These are phyloP conservation scores for Cucumis cinereus DNA, from an alignment of 306 rosid species.

Conservation along the genomic window DNA sequence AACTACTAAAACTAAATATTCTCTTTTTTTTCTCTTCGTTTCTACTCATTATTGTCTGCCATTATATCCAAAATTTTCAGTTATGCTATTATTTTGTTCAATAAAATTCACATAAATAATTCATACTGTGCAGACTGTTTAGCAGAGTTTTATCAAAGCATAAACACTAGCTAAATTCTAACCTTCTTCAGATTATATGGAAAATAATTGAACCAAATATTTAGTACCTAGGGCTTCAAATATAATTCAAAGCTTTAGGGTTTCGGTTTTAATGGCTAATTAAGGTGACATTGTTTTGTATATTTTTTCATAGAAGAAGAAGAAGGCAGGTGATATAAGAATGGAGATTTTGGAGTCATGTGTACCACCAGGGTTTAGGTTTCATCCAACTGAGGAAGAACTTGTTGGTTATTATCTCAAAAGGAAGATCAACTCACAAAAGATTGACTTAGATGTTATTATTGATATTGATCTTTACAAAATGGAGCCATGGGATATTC, in stretches of 20 bases:
- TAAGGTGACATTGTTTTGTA: no score
- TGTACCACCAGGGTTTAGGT: slow-evolving; percentile 91
- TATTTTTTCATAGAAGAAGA: neutral
- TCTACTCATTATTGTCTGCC: slow-evolving; percentile 21
- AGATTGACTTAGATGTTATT: slow-evolving; percentile 76
- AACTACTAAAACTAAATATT: slow-evolving; percentile 9
- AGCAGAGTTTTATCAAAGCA: no score
- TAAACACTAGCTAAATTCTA: no score
- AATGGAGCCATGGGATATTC: slow-evolving; percentile 95
- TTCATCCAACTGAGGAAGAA: slow-evolving; percentile 98
- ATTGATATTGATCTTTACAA: slow-evolving; percentile 78
- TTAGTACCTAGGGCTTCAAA: no score
- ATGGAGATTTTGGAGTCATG: slow-evolving; percentile 62
- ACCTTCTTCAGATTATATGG: no score
- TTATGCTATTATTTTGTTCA: no score
- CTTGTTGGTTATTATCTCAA: slow-evolving; percentile 85
- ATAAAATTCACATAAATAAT: no score
- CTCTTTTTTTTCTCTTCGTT: slow-evolving; percentile 14
- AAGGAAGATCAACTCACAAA: slow-evolving; percentile 63
- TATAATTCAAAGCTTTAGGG: neutral
- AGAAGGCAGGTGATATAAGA: neutral
- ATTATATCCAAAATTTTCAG: no score
- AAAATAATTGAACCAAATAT: no score
- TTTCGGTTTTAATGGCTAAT: neutral
- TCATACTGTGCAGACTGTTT: fast-evolving